Evolutionary conservation across 1,284 basidiomycete genomes (phyloP).

Genomic region (Apiotrichum domesticum): DNA sequence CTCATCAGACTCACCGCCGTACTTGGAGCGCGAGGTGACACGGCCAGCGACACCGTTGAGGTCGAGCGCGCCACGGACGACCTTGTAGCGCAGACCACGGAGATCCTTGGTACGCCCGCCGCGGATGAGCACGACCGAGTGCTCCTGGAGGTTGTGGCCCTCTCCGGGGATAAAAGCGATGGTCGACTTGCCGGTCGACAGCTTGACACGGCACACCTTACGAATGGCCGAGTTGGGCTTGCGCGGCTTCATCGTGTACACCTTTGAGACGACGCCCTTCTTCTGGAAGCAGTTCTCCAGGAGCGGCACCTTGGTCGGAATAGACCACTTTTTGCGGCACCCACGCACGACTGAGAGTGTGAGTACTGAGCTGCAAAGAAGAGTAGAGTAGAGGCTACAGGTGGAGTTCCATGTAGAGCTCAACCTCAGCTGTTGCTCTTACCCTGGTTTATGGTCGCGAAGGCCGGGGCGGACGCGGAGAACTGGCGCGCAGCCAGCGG

Average conservation of each 20-base stretch:
- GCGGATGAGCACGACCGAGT: constrained; percentile 86
- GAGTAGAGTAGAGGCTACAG: too few species aligned
- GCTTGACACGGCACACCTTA: constrained; percentile 90
- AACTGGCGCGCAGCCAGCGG: constrained; percentile 52
- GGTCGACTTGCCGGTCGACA: constrained; percentile 80
- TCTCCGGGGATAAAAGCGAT: constrained; percentile 96
- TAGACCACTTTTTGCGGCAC: constrained; percentile 37
- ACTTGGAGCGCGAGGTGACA: constrained; percentile 77
- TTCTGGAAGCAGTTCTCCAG: constrained; percentile 72
- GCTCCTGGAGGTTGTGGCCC: constrained; percentile 97
- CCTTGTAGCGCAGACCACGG: constrained; percentile 92
- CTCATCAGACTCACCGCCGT: constrained; percentile 65
- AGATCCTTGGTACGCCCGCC: constrained; percentile 96
- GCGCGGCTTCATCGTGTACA: constrained; percentile 84
- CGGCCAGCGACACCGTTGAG: constrained; percentile 85
- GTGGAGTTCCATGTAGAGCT: too few species aligned
- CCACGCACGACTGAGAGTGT: constrained; percentile 29
- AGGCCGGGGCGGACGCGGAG: constrained; percentile 57
- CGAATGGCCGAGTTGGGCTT: constrained; percentile 99
- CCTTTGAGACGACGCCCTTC: constrained; percentile 80
- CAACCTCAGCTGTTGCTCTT: constrained; percentile 8
- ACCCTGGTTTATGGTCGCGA: constrained; percentile 71
- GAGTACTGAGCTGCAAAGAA: neutral
- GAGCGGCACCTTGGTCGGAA: constrained; percentile 63
- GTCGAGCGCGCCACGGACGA: constrained; percentile 89